Percentiles rank a stretch among this genome's conserved stretches.
Conservation (phyloP, 768 basidiomycete species). For the Pleurotus giganteus region DNA sequence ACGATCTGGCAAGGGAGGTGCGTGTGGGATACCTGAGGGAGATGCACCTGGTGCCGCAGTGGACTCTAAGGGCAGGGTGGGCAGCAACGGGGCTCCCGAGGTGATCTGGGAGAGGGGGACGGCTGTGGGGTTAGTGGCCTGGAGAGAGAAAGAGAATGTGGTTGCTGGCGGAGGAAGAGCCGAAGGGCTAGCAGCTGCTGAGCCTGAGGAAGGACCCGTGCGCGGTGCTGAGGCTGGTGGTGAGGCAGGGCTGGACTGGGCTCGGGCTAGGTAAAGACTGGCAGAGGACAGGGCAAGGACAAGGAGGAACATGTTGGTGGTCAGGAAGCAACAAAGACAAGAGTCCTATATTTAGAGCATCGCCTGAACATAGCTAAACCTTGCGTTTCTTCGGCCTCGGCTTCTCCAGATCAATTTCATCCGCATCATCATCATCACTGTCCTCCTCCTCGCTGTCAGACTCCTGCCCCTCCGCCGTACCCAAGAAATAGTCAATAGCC, state of each 20-base stretch:
- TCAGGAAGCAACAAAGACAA: slow-evolving; percentile 15
- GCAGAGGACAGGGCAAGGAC: slow-evolving; percentile 7
- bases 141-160: slow-evolving; percentile 41
- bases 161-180: slow-evolving; percentile 26
- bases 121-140: slow-evolving; percentile 58
- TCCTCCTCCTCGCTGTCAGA: slow-evolving; percentile 67
- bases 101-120: slow-evolving; percentile 52
- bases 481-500: slow-evolving; percentile 80
- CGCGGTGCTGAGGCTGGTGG: slow-evolving; percentile 9
- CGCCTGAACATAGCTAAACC: slow-evolving; percentile 34
- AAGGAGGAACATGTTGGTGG: slow-evolving; percentile 9
- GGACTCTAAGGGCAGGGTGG: slow-evolving; percentile 43
- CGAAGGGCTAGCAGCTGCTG: slow-evolving; percentile 18
- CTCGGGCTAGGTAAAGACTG: slow-evolving; percentile 7
- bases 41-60: slow-evolving; percentile 48
- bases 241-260: background rate
- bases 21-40: slow-evolving; percentile 51
- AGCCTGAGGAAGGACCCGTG: slow-evolving; percentile 14
- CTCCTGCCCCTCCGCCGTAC: slow-evolving; percentile 57
- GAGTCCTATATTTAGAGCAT: slow-evolving; percentile 10
- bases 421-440: slow-evolving; percentile 75
- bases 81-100: slow-evolving; percentile 36
- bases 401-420: slow-evolving; percentile 87
- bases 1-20: slow-evolving; percentile 62
- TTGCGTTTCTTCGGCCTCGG: slow-evolving; percentile 75